phyloP scores from a whole-genome alignment of 2,329 filamentous ascomycete species.

The Trichoderma sp. region DNA sequence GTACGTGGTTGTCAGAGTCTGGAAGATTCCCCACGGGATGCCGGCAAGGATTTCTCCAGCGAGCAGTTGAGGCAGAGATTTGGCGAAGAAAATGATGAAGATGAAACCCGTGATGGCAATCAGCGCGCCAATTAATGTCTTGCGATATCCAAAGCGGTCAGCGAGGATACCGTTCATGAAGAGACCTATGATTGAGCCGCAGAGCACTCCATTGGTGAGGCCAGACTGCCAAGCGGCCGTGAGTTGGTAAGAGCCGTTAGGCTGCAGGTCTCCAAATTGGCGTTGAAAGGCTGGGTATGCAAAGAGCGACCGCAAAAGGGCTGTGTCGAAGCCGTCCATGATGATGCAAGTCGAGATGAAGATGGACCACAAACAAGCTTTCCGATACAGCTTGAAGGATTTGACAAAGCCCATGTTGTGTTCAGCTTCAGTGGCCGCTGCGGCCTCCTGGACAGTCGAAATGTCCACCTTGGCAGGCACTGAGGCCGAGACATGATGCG shows the following conservation, averaged over 20 bases:
- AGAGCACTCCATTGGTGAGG: constrained; percentile 49
- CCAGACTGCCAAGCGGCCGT: constrained; percentile 55
- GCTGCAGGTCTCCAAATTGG: constrained; percentile 41
- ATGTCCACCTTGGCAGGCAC: constrained; percentile 21
- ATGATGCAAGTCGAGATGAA: constrained; percentile 41
- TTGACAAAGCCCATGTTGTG: constrained; percentile 36
- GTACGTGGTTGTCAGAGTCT: constrained; percentile 50
- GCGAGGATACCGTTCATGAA: constrained; percentile 51
- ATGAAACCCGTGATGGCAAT: constrained; percentile 44
- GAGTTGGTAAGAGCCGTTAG: constrained; percentile 46
- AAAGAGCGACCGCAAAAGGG: constrained; percentile 44
- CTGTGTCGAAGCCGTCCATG: constrained; percentile 46
- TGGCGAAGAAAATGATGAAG: constrained; percentile 51
- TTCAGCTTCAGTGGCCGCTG: constrained; percentile 36
- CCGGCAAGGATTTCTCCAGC: constrained; percentile 49
- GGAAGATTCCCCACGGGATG: constrained; percentile 50
- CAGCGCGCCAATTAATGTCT: constrained; percentile 49
- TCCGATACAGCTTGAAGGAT: constrained; percentile 44
- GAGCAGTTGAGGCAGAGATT: constrained; percentile 43
- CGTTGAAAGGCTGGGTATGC: constrained; percentile 42
- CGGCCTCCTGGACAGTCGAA: constrained; percentile 25
- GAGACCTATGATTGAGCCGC: constrained; percentile 53
- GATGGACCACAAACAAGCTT: constrained; percentile 41
- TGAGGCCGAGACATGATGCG: neutral
- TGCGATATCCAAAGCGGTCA: constrained; percentile 49